A percentile compares a stretch with the other conserved stretches of the same genome.
Conservation (phyloP, 352 stramenopile species). For the Phytophthora sojae region DNA sequence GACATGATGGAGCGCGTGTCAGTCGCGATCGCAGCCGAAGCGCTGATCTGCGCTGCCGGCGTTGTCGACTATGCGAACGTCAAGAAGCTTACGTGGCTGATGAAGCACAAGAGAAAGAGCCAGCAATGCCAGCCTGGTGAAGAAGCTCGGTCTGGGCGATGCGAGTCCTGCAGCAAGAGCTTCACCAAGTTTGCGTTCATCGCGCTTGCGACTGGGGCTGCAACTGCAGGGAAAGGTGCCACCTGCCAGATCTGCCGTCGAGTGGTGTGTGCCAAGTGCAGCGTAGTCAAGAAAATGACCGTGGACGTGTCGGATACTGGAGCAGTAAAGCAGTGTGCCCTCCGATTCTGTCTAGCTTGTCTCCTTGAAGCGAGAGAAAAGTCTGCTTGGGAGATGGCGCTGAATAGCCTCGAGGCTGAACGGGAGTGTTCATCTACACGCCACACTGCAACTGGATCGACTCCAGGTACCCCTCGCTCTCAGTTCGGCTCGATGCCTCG, state of each 20-base stretch:
- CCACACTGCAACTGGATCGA: constrained; percentile 5
- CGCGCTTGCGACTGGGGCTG: constrained; percentile 7
- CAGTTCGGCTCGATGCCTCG: background rate
- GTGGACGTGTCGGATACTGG: constrained; percentile 51
- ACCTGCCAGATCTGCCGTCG: constrained; percentile 57
- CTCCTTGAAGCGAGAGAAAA: constrained; percentile 56
- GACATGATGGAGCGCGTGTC: constrained; percentile 54
- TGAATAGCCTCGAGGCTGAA: constrained; percentile 3
- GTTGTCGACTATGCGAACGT: constrained; percentile 63
- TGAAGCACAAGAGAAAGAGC: constrained; percentile 1
- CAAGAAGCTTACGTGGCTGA: constrained; percentile 16
- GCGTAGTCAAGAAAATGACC: constrained; percentile 62
- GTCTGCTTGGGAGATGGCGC: constrained; percentile 54
- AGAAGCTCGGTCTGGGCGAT: constrained; percentile 22
- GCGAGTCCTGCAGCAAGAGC: constrained; percentile 33
- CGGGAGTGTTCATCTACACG: constrained; percentile 9
- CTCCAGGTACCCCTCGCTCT: constrained; percentile 9
- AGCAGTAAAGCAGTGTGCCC: constrained; percentile 38
- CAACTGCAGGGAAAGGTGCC: constrained; percentile 20
- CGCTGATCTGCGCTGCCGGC: constrained; percentile 42
- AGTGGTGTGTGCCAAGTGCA: constrained; percentile 60
- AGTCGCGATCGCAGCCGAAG: constrained; percentile 47
- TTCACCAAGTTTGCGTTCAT: constrained; percentile 33
- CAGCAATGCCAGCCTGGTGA: constrained; percentile 4
- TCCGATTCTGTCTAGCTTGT: constrained; percentile 62